Percentiles rank a stretch among this genome's conserved stretches.
These are phyloP conservation scores for Begonia loranthoides DNA, from an alignment of 306 rosid species.

Conservation along the genomic window DNA sequence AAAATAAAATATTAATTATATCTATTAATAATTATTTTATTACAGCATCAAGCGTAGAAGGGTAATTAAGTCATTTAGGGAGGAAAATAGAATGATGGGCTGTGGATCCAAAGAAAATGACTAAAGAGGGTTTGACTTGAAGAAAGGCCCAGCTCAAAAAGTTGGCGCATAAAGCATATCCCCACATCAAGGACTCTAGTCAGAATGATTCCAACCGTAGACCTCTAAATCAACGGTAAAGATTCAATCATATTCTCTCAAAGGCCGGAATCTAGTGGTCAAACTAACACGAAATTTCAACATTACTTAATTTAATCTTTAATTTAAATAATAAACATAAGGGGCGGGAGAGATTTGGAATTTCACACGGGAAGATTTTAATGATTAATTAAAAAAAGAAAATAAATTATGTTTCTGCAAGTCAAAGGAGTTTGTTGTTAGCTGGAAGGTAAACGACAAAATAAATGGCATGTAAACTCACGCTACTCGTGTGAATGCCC, in stretches of 20 bases:
- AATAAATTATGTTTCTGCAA: constrained; percentile 10
- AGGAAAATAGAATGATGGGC: too few relatives aligned
- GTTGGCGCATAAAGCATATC: neutral
- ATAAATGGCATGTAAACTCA: neutral
- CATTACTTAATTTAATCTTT: too few relatives aligned
- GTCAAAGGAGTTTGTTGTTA: constrained; percentile 54
- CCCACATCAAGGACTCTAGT: too few relatives aligned
- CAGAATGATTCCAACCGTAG: constrained; percentile 1
- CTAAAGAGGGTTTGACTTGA: too few relatives aligned
- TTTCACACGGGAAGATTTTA: constrained; percentile 1
- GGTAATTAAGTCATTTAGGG: constrained; percentile 11
- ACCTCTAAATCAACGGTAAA: constrained; percentile 1
- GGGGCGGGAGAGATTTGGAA: constrained; percentile 3
- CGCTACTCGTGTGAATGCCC: too few relatives aligned
- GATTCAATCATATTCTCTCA: neutral
- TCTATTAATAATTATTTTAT: neutral
- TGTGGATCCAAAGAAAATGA: constrained; percentile 3
- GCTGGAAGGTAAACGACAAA: constrained; percentile 26
- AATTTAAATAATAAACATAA: too few relatives aligned
- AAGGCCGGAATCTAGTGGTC: too few relatives aligned
- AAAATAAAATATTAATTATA: constrained; percentile 3
- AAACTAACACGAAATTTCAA: too few relatives aligned
- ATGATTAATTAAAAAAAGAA: neutral
- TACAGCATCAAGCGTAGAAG: neutral
- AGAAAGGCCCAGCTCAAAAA: neutral